Evolutionary conservation across 148 eudicot genomes (phyloP).

Genomic region (Simmondsia chinensis): DNA sequence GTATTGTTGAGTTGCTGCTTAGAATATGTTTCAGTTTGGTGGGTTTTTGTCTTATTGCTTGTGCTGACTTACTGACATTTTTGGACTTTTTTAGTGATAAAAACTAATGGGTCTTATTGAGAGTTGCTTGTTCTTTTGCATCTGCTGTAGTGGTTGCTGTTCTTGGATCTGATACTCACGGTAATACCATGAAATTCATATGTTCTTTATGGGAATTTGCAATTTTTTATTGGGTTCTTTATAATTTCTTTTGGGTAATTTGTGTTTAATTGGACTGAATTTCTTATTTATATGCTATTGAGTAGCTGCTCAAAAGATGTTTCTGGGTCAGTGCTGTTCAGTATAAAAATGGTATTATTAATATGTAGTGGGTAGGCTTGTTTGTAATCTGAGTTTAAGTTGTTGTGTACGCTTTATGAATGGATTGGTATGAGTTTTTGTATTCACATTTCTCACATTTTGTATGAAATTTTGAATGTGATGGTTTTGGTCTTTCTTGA

Average conservation of each 20-base stretch:
- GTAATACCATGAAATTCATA: constrained; percentile 10
- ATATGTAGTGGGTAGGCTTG: background rate
- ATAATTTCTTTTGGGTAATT: background rate
- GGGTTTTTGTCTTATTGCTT: too few species aligned
- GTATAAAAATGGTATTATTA: background rate
- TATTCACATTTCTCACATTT: background rate
- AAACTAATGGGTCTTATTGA: too few species aligned
- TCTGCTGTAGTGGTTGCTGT: constrained; percentile 20
- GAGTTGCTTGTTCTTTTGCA: constrained; percentile 3
- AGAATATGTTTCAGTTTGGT: too few species aligned
- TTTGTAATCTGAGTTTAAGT: constrained; percentile 4
- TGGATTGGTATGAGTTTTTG: background rate
- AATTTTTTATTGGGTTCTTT: background rate
- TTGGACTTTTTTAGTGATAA: too few species aligned
- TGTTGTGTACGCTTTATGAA: background rate
- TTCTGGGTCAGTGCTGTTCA: constrained; percentile 4
- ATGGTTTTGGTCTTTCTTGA: too few species aligned
- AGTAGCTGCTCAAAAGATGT: constrained; percentile 4
- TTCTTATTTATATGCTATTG: background rate
- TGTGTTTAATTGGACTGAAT: background rate
- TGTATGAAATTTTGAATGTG: too few species aligned
- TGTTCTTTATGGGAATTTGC: background rate
- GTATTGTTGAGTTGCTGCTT: too few species aligned
- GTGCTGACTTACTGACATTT: too few species aligned
- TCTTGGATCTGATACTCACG: constrained; percentile 12